phyloP scores from a whole-genome alignment of 768 basidiomycete species.

The Russula emetica region DNA sequence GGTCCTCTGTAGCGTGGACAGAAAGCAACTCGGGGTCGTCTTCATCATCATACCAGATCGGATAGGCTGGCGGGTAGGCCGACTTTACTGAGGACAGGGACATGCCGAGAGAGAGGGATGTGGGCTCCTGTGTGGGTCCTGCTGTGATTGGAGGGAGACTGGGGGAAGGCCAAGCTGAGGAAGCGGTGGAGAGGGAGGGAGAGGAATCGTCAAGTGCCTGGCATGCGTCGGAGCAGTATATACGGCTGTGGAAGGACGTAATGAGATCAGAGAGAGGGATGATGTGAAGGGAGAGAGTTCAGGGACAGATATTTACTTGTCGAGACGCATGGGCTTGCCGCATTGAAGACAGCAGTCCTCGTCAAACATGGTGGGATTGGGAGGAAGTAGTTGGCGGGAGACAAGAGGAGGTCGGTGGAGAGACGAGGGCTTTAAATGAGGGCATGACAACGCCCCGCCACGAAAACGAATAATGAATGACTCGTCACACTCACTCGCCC shows the following conservation, averaged over 20 bases:
- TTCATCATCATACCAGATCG: constrained; percentile 27
- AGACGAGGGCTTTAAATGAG: constrained; percentile 13
- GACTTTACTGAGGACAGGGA: constrained; percentile 22
- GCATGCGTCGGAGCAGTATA: constrained; percentile 30
- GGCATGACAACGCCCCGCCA: constrained; percentile 20
- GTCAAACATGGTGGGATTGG: constrained; percentile 30
- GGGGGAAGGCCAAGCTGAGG: constrained; percentile 29
- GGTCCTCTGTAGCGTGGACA: constrained; percentile 11
- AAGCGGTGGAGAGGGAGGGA: constrained; percentile 29
- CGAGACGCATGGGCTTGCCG: constrained; percentile 28
- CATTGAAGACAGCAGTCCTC: constrained; percentile 33
- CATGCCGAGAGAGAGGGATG: constrained; percentile 23
- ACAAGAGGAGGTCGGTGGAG: background rate
- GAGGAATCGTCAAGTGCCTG: constrained; percentile 28
- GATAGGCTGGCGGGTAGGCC: constrained; percentile 12
- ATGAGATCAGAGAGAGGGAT: constrained; percentile 20
- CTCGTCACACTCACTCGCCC: constrained; percentile 11
- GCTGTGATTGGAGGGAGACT: constrained; percentile 18
- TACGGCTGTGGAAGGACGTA: constrained; percentile 28
- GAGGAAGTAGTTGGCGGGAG: constrained; percentile 4
- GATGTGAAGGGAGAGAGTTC: constrained; percentile 21
- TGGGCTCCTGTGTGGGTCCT: constrained; percentile 12
- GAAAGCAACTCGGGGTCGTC: constrained; percentile 19
- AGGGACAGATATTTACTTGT: constrained; percentile 24
- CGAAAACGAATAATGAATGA: constrained; percentile 10